These are phyloP conservation scores for Schizochytrium sp. DNA, from an alignment of 108 stramenopile genomes.

Conservation along the genomic window DNA sequence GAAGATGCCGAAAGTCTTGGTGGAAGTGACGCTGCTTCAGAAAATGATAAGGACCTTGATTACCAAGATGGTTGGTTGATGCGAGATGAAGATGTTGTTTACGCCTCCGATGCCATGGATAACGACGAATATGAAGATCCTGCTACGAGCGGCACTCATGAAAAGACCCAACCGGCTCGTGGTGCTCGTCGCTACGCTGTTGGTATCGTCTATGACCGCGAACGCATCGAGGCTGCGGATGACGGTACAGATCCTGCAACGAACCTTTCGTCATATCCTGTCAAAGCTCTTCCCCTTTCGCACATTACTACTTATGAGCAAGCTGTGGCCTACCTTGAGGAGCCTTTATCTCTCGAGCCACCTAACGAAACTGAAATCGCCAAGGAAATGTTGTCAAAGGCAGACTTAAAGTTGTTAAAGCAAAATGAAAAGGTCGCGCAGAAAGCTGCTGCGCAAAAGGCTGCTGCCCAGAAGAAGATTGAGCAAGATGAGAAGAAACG, in stretches of 20 bases:
- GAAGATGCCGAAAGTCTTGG: slow-evolving; percentile 40
- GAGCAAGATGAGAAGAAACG: not conserved
- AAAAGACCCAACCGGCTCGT: not conserved
- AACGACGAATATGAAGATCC: slow-evolving; percentile 6
- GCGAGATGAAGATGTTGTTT: slow-evolving; percentile 33
- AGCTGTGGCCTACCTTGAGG: not conserved
- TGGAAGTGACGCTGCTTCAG: slow-evolving; percentile 30
- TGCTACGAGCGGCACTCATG: not conserved
- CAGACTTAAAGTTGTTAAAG: not conserved
- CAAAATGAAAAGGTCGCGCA: not conserved
- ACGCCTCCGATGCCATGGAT: not conserved
- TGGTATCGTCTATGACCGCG: slow-evolving; percentile 51
- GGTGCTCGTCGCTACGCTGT: not conserved
- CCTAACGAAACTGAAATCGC: not conserved
- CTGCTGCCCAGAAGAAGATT: too few relatives aligned
- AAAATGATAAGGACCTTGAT: slow-evolving; percentile 39
- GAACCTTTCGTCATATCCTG: slow-evolving; percentile 1
- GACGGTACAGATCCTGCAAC: not conserved
- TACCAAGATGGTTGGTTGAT: slow-evolving; percentile 55
- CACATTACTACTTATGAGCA: not conserved
- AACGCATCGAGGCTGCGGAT: not conserved
- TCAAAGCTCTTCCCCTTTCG: not conserved
- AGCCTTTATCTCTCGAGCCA: slow-evolving; percentile 6
- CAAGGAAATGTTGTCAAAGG: not conserved
- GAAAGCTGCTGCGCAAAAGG: not conserved